Evolutionary conservation across 129 eudicot genomes (phyloP), one percentile per base, ranked within the genome.

Genomic region (Oenanthe sinensis): DNA sequence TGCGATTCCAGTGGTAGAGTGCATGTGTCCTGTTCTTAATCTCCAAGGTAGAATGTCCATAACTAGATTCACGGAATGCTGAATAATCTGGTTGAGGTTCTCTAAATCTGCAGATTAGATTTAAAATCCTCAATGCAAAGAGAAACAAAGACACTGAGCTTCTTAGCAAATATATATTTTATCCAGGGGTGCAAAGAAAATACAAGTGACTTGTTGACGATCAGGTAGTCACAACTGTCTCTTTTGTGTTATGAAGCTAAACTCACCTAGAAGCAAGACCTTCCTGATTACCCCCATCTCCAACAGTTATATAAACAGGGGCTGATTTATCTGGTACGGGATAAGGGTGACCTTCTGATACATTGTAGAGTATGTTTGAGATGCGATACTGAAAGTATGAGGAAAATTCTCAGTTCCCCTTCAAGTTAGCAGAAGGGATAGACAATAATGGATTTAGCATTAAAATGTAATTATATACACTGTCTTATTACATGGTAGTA

Each of bases 261-360:
- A 26, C 70, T 80, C 75, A 96, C 99, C 86, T 89, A 71, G 81
- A 85, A 68, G 97, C 97, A 81, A 96, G 96, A 71, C 99, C 99
- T 87, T 92, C 99, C 75, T 88, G 91, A 85, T 96, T 96, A 82
- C 99, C 99, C 55, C 99, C 97, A 80, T 96, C 99, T 58, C 99
- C 99, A 28, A 92, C 96, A 70, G 97, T 96, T 77, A 96, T 89
- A 85, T 96, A 96, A 74, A 96, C 85, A 16, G 97, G 99, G 79
- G 99, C 99, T 19, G 91, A 85, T 85, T 96, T 84, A 74, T 96
- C 96, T n/a, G 91, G 95, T 30, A 87, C 85, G 12, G 99, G 96
- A 81, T 83, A 82, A 33, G 86, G 79, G 45, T 24, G 80, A 54
- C 92, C 96, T 83, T 80, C 79, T 4, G 85, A 86, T 71, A 85